Conservation (phyloP, 345 rosid genomes). For the Heritiera littoralis region DNA sequence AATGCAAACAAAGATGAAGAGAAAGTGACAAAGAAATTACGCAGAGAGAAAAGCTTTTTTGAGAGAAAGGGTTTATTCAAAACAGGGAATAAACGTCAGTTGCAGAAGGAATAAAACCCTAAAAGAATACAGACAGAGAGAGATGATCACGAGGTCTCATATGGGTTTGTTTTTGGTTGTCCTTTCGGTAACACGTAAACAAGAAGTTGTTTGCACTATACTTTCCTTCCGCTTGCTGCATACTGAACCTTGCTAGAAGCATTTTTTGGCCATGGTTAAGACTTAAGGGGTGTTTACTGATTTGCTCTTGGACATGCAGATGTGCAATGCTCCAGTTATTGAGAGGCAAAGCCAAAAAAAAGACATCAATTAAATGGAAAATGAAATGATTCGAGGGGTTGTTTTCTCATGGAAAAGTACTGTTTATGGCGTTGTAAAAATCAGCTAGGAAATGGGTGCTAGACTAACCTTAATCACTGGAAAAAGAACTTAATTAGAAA, state of each 20-base stretch:
- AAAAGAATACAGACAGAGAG: constrained; percentile 28
- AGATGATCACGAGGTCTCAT: constrained; percentile 43
- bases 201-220: neutral
- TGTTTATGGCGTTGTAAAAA: neutral
- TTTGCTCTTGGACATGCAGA: neutral
- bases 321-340: neutral
- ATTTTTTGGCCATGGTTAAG: neutral
- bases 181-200: neutral
- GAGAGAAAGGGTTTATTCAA: neutral
- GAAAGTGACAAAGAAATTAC: constrained; percentile 20
- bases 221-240: neutral
- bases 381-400: neutral
- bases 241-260: neutral
- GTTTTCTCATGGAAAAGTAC: no score
- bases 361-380: neutral
- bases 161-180: neutral
- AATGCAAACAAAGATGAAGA: neutral
- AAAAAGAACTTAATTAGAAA: neutral
- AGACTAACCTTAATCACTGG: neutral
- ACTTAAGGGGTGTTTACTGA: neutral
- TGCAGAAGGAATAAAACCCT: constrained; percentile 33
- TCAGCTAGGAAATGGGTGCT: neutral
- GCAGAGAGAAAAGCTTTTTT: constrained; percentile 1
- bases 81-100: constrained; percentile 24
- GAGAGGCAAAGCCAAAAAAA: neutral